A percentile compares a stretch with the other conserved stretches of the same genome.
These are phyloP conservation scores for Pseudopyricularia javanii DNA, from an alignment of 2,329 filamentous ascomycete genomes.

Conservation along the genomic window DNA sequence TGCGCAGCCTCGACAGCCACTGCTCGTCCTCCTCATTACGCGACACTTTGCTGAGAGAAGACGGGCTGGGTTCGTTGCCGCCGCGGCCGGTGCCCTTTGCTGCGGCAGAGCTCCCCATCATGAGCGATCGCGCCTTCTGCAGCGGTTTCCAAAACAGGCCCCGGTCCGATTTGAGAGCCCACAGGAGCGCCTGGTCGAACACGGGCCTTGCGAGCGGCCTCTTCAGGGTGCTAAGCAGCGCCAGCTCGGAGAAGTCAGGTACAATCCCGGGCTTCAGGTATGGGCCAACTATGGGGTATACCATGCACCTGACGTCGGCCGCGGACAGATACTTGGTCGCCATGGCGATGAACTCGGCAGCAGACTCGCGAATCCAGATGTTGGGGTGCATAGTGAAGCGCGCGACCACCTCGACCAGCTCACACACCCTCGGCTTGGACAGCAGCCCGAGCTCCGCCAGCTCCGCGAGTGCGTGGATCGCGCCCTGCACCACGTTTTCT, in stretches of 20 bases:
- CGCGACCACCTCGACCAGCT: slow-evolving; percentile 70
- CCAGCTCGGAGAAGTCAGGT: slow-evolving; percentile 55
- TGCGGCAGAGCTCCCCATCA: slow-evolving; percentile 53
- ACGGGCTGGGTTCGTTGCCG: slow-evolving; percentile 41
- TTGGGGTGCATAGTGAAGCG: slow-evolving; percentile 92
- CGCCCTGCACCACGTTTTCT: slow-evolving; percentile 86
- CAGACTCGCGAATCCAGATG: slow-evolving; percentile 85
- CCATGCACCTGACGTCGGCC: slow-evolving; percentile 73
- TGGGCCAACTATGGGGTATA: slow-evolving; percentile 67
- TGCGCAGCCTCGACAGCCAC: slow-evolving; percentile 77
- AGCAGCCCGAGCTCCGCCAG: slow-evolving; percentile 83
- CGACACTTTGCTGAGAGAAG: slow-evolving; percentile 47
- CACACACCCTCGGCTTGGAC: slow-evolving; percentile 74
- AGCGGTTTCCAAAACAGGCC: slow-evolving; percentile 80
- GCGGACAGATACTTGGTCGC: slow-evolving; percentile 63
- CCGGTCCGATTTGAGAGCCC: slow-evolving; percentile 71
- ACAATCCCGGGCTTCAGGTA: slow-evolving; percentile 67
- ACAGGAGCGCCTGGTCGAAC: slow-evolving; percentile 74
- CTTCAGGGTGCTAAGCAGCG: slow-evolving; percentile 71
- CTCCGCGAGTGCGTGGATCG: slow-evolving; percentile 74
- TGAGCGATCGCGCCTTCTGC: slow-evolving; percentile 48
- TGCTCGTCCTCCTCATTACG: slow-evolving; percentile 90
- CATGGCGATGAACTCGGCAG: slow-evolving; percentile 70
- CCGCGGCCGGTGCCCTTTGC: slow-evolving; percentile 14
- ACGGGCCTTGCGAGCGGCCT: slow-evolving; percentile 67